Evolutionary conservation across 345 rosid genomes (phyloP), one percentile per base, ranked within the genome.

Genomic region (Populus nigra): DNA sequence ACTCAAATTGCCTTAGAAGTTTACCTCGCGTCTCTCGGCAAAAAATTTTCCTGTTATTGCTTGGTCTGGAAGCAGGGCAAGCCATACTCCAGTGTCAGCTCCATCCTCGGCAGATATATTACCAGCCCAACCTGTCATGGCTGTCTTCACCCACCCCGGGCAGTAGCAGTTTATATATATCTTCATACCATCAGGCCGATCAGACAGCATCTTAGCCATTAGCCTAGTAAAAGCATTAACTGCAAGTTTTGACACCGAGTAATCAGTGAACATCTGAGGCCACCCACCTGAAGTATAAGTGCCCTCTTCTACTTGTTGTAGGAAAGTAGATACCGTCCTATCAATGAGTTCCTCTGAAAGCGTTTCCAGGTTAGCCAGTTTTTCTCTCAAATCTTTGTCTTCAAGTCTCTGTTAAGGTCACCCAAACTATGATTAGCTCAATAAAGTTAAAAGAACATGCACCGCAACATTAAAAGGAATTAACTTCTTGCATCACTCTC

Each of bases 101-200:
- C 90, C 99, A 31, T 88, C 87, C 81, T 87, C 98, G 9, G 91
- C 86, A 31, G 99, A 86, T 57, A 91, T 12, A 78, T 88, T 91
- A n/a, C 99, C 99, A 5, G 97, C 90, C 93, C 96, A 96, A 61
- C 96, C 92, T 0, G 98, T 93, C 97, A 96, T 87, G 0, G 98
- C 96, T n/a, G 98, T 96, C 87, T 89, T 96, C 16, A 91, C 99
- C 99, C 95, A 92, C 63, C 99, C 99, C 0, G 99, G 99, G 79
- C 99, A 96, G 85, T 87, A 96, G 73, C 96, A 92, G 77, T 96
- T 96, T 72, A 91, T 85, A 71, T 85, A 88, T 69, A 96, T 91
- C 87, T 91, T 92, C 82, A 87, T 73, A 49, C 93, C 99, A 31
- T 92, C 97, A 6, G 92, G 89, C 61, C 93, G 91, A 69, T 88